Percentiles rank a stretch among this genome's conserved stretches.
These are phyloP conservation scores for Mucor lusitanicus DNA, from an alignment of 371 early-diverging fungal species.

Conservation along the genomic window DNA sequence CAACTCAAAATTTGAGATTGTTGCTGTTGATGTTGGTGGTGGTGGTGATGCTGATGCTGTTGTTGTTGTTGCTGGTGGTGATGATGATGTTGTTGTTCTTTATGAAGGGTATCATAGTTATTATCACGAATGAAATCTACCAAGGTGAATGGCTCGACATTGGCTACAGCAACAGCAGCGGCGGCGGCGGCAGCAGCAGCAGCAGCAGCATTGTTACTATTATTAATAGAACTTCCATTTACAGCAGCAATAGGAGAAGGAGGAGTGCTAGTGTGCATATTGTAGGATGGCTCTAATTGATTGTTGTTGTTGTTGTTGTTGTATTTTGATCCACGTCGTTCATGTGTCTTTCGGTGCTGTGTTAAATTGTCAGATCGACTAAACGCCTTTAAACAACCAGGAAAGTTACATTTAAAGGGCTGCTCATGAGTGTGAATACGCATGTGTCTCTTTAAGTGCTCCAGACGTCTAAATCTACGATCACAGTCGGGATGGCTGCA, in stretches of 20 bases:
- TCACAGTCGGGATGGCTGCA: constrained; percentile 60
- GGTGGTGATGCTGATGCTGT: not conserved
- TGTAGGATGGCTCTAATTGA: not conserved
- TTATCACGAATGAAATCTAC: constrained; percentile 26
- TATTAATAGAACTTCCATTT: constrained; percentile 3
- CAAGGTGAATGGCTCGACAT: constrained; percentile 17
- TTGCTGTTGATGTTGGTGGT: constrained; percentile 1
- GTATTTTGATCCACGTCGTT: constrained; percentile 37
- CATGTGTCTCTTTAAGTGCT: constrained; percentile 88
- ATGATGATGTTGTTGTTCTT: not conserved
- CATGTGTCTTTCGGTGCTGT: constrained; percentile 65
- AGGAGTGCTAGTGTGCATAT: not conserved
- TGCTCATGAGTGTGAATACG: constrained; percentile 85
- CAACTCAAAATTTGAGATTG: constrained; percentile 19
- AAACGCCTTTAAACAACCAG: constrained; percentile 78
- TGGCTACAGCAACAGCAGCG: not conserved
- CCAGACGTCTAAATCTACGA: constrained; percentile 74
- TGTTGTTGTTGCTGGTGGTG: not conserved
- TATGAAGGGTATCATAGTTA: constrained; percentile 5
- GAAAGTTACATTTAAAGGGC: constrained; percentile 73
- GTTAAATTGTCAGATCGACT: constrained; percentile 78
- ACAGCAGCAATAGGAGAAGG: constrained; percentile 5
- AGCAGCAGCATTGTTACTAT: not conserved
- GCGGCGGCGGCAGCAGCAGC: not conserved
- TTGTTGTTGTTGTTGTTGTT: constrained; percentile 6